Base-by-base conservation (phyloP, 2,329 filamentous ascomycete species). In the Penicillium sp. region DNA sequence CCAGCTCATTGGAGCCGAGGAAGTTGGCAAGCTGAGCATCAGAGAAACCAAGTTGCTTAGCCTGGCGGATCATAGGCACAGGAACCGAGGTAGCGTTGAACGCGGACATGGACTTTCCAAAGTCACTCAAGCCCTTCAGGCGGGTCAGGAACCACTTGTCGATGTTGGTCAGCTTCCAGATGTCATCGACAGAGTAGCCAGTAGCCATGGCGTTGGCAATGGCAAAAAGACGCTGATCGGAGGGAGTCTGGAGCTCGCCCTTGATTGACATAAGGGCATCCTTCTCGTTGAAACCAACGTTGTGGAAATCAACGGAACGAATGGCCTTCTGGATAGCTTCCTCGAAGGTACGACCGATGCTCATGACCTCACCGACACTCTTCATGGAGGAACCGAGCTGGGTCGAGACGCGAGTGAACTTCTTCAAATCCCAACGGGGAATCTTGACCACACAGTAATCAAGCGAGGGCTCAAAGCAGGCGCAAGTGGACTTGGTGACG, bases 361-460 rank as follows among this genome's bases (percentile, higher is more conserved):
- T 93, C 95, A 99, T 98, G 65, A 99, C 95, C 75, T 99, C 95
- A 71, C 95, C 95, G 53, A 99, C 93, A 85, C 92, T 96, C 88
- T 98, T 99, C 95, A 99, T 99, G 13, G 93, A 96, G 3, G 95
- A 98, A 29, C 93, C 93, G 25, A 99, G 88, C 72, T 96, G 89
- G 1, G 93, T 98, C 4, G 93, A 98, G 23, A 98, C 95, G 65
- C 95, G 88, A 27, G 91, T 96, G 78, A 99, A 99, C 80, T 99
- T 99, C 83, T 98, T 98, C 71, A 99, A 79, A 78, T 99, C 95
- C 95, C 95, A 99, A 67, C 95, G 86, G 47, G 95, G 95, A 81
- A 99, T 98, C 85, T 99, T 99, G 67, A 98, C 93, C 19, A 98
- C 95, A 52, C 96, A 91, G 74, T 99, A 99, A 76, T 99, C 95